A percentile compares a stretch with the other conserved stretches of the same genome.
Evolutionary conservation across 768 basidiomycete species (phyloP).

Genomic region (Candolleomyces efflorescens): DNA sequence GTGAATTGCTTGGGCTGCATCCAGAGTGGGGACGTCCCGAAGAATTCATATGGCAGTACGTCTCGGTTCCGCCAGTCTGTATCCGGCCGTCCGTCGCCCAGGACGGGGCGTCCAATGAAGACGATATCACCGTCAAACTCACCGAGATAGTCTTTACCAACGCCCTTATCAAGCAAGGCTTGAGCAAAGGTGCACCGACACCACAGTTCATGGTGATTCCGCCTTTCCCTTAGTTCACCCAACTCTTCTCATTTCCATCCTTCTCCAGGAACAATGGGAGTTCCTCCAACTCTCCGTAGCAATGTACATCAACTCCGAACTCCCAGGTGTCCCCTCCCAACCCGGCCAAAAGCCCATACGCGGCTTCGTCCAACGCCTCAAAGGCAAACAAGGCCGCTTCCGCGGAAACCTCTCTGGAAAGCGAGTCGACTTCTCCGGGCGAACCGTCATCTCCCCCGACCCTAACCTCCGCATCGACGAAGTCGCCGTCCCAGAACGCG

Average conservation of each 20-base stretch:
- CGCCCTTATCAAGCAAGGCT: slow-evolving; percentile 84
- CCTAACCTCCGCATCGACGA: slow-evolving; percentile 99
- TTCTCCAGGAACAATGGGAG: slow-evolving; percentile 95
- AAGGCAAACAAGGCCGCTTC: slow-evolving; percentile 99
- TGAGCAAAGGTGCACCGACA: slow-evolving; percentile 84
- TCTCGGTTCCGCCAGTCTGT: slow-evolving; percentile 96
- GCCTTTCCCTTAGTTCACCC: not conserved
- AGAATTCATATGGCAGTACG: slow-evolving; percentile 98
- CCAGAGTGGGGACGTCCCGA: slow-evolving; percentile 91
- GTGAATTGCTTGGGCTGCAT: slow-evolving; percentile 87
- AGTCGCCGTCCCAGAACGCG: slow-evolving; percentile 94
- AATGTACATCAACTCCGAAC: slow-evolving; percentile 97
- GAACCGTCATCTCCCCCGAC: slow-evolving; percentile 98
- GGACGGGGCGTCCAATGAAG: slow-evolving; percentile 97
- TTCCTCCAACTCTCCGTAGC: slow-evolving; percentile 92
- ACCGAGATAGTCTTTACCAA: slow-evolving; percentile 96
- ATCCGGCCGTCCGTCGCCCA: slow-evolving; percentile 97
- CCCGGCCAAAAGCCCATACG: slow-evolving; percentile 92
- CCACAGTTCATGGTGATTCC: slow-evolving; percentile 77
- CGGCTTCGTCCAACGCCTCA: slow-evolving; percentile 95
- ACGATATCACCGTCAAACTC: slow-evolving; percentile 95
- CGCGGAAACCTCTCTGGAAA: slow-evolving; percentile 98
- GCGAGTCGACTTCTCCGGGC: slow-evolving; percentile 96
- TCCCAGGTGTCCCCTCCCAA: slow-evolving; percentile 87
- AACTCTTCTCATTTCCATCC: not conserved